Evolutionary conservation across 306 rosid species (phyloP), one percentile per base, ranked within the genome.

Genomic region (Comarum palustre): DNA sequence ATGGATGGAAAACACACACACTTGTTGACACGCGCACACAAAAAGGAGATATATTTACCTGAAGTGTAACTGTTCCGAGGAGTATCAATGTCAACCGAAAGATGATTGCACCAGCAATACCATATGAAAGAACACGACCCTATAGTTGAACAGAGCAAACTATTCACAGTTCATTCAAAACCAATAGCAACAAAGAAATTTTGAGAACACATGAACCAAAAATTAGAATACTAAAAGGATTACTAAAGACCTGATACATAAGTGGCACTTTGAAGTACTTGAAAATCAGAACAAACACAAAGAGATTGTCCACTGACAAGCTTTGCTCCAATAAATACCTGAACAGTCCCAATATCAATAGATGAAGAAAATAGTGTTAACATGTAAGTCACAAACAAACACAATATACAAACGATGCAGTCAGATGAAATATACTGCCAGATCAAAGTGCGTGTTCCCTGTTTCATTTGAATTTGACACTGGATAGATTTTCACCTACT

Each of bases 291-390:
- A 91, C 96, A 84, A 94, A 94, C 80, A 94, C 91, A 79, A 89
- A 94, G 60, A 94, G 88, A 73, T 94, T 91, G 75, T 94, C 99
- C 72, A 94, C 97, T 6, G 96, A 94, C 82, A 94, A 87, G 82
- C 98, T 94, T 80, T 94, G 98, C 88, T 94, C 98, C 86, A 91
- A 83, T 54, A 94, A 66, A 74, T 94, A 94, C 80, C 98, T 94
- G 84, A 61, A 68, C 66, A 46, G 5, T 38, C 52, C 25, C 60
- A 55, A 24, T 22, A 39, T 14, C 36, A 69, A 46, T 3, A 51
- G 19, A 38, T 59, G 39, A 48, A 69, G 63, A 34, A 69, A 42
- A 3, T 24, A 8, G 50, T 3, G 11, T 29, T 34, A 25, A 32
- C 19, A 32, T 13, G 13, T 27, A 41, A n/a, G 14, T 27, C 4